Evolutionary conservation across 1,284 basidiomycete species (phyloP).

Genomic region (Trichosporon coremiiforme): DNA sequence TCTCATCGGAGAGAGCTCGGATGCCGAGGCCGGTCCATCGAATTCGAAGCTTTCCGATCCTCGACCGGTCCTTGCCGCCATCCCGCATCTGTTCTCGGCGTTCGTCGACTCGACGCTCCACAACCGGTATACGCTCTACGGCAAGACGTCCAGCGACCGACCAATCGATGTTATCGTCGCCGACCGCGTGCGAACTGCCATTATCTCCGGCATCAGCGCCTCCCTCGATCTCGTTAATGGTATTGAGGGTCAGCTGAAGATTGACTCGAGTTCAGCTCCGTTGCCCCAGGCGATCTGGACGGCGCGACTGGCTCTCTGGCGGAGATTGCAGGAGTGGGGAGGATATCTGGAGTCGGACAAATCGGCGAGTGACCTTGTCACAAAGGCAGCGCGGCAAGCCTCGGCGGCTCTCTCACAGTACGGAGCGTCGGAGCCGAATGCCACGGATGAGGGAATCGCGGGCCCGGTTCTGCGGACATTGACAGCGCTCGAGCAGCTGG

Average conservation of each 20-base stretch:
- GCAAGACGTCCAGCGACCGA: slow-evolving; percentile 32
- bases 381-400: slow-evolving; percentile 29
- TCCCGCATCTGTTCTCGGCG: slow-evolving; percentile 36
- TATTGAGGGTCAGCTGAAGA: slow-evolving; percentile 26
- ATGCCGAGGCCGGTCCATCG: not conserved
- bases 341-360: slow-evolving; percentile 51
- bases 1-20: slow-evolving; percentile 11
- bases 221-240: slow-evolving; percentile 31
- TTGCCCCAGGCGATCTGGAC: slow-evolving; percentile 28
- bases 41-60: not conserved
- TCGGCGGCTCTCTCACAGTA: slow-evolving; percentile 31
- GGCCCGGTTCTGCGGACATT: slow-evolving; percentile 31
- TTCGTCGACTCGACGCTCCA: slow-evolving; percentile 36
- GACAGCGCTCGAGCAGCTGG: slow-evolving; percentile 38
- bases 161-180: slow-evolving; percentile 35
- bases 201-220: slow-evolving; percentile 34
- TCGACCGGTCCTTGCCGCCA: slow-evolving; percentile 27
- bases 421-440: slow-evolving; percentile 26
- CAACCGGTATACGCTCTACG: slow-evolving; percentile 42
- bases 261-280: slow-evolving; percentile 4
- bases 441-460: slow-evolving; percentile 29
- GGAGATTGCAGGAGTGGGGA: slow-evolving; percentile 43
- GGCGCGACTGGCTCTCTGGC: slow-evolving; percentile 39
- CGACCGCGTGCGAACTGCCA: slow-evolving; percentile 41
- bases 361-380: slow-evolving; percentile 36